These are phyloP conservation scores for Xylariaceae sp. DNA, from an alignment of 2,329 filamentous ascomycete species.

Conservation along the genomic window DNA sequence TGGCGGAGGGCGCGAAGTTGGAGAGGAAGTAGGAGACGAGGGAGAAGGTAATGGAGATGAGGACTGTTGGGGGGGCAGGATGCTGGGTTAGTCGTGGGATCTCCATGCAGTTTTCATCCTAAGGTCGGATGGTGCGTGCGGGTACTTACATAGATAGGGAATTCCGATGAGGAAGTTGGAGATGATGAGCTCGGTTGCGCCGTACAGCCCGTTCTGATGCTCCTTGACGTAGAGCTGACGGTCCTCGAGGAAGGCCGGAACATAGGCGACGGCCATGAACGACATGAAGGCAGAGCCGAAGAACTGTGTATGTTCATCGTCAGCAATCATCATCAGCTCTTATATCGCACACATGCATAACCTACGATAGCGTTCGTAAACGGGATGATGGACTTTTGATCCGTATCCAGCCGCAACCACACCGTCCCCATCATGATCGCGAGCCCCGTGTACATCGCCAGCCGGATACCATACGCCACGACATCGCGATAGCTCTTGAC, in stretches of 20 bases:
- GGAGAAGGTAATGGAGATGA: conserved; percentile 73
- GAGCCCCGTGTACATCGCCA: conserved; percentile 72
- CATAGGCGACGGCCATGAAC: conserved; percentile 81
- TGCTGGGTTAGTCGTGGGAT: no score
- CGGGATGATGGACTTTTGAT: conserved; percentile 71
- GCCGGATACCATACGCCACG: conserved; percentile 76
- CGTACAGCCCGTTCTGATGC: conserved; percentile 75
- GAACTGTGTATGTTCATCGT: conserved; percentile 38
- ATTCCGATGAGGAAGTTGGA: conserved; percentile 80
- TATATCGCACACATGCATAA: conserved; percentile 1
- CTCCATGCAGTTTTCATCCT: no score
- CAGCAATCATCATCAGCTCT: background rate
- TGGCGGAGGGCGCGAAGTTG: conserved; percentile 63
- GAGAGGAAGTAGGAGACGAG: conserved; percentile 74
- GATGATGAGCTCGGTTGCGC: conserved; percentile 65
- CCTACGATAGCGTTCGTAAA: conserved; percentile 73
- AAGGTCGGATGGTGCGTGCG: conserved; percentile 5
- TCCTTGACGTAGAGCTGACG: conserved; percentile 70
- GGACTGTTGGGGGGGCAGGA: conserved; percentile 35
- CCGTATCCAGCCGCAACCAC: conserved; percentile 67
- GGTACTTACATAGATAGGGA: conserved; percentile 62
- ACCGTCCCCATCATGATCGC: conserved; percentile 88
- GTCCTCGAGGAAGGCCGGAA: conserved; percentile 80
- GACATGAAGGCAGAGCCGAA: conserved; percentile 73
- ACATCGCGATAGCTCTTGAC: conserved; percentile 83